These are phyloP conservation scores for Lachnellula cervina DNA, from an alignment of 2,329 filamentous ascomycete species.

Conservation along the genomic window DNA sequence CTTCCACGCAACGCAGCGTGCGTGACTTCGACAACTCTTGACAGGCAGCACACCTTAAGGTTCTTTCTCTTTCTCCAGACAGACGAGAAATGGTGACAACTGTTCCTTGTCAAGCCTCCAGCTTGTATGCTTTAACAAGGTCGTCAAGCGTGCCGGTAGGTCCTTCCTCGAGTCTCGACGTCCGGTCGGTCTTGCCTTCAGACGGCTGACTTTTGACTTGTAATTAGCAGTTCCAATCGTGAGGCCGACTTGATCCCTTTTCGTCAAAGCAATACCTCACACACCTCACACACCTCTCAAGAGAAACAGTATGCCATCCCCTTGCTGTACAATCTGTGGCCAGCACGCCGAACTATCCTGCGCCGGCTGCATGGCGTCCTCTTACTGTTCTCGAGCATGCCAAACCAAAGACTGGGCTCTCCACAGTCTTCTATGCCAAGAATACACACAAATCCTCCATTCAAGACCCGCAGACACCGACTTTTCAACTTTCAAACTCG, in stretches of 20 bases:
- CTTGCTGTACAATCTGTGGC: neutral
- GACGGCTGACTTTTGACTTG: too few relatives aligned
- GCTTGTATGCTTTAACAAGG: too few relatives aligned
- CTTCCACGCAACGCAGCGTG: too few relatives aligned
- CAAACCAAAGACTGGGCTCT: neutral
- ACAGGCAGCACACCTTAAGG: too few relatives aligned
- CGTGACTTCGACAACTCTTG: too few relatives aligned
- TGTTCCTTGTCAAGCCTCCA: too few relatives aligned
- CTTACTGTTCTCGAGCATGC: neutral
- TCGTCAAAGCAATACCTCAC: neutral
- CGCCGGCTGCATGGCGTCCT: neutral
- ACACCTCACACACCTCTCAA: neutral
- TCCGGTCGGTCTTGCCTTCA: too few relatives aligned
- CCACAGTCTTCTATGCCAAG: neutral
- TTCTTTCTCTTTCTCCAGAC: too few relatives aligned
- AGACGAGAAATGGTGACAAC: too few relatives aligned
- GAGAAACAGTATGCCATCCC: neutral
- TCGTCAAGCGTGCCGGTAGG: too few relatives aligned
- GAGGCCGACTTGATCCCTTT: neutral
- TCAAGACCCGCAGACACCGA: neutral
- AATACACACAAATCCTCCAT: neutral
- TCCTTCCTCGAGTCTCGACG: too few relatives aligned
- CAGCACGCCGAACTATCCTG: neutral
- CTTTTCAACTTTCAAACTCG: neutral
- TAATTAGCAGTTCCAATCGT: too few relatives aligned